phyloP scores from a whole-genome alignment of 139 green algal genomes.

The Chlamydomonas schloesseri region DNA sequence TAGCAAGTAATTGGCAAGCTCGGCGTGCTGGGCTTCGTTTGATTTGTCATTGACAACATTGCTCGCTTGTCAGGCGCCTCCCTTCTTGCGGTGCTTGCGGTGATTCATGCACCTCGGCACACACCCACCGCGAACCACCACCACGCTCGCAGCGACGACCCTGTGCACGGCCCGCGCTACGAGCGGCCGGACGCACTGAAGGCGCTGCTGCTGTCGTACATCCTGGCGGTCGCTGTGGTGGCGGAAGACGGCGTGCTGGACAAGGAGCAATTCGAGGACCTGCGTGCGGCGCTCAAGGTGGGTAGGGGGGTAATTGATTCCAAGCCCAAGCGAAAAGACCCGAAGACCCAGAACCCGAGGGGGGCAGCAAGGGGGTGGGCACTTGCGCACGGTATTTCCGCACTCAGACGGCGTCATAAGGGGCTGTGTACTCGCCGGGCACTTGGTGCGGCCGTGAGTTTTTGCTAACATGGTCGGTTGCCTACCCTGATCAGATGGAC shows the following conservation, averaged over 20 bases:
- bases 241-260: slow-evolving; percentile 48
- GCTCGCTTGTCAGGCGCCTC: too few species aligned
- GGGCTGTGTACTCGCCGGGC: neutral
- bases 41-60: too few species aligned
- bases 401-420: neutral
- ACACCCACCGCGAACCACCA: too few species aligned
- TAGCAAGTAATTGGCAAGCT: too few species aligned
- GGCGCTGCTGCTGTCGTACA: slow-evolving; percentile 44
- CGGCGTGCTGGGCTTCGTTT: too few species aligned
- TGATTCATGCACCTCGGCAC: too few species aligned
- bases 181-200: slow-evolving; percentile 22
- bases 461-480: too few species aligned
- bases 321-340: too few species aligned
- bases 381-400: neutral
- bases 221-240: slow-evolving; percentile 50
- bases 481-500: slow-evolving; percentile 40
- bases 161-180: slow-evolving; percentile 8
- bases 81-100: too few species aligned
- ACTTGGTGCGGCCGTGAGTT: too few species aligned
- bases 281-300: slow-evolving; percentile 42
- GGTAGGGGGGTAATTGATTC: neutral
- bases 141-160: slow-evolving; percentile 1
- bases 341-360: too few species aligned
- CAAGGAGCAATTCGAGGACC: slow-evolving; percentile 31
- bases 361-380: neutral